phyloP scores from a whole-genome alignment of 495 filamentous ascomycete species.

The Penicillium coprophilum region DNA sequence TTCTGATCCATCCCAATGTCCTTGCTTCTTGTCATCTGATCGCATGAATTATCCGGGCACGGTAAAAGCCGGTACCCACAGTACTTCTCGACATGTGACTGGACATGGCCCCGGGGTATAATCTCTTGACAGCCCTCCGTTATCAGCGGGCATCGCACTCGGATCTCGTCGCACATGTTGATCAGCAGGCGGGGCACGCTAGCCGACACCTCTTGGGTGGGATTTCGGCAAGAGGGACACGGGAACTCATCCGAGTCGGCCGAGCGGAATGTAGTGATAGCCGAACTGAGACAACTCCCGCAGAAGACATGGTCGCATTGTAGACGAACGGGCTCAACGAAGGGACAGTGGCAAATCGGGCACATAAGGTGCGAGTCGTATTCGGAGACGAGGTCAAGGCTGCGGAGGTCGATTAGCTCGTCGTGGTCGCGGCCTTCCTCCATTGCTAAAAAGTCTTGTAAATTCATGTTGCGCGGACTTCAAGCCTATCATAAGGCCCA shows the following conservation, averaged over 20 bases:
- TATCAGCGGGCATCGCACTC: slow-evolving; percentile 68
- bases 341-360: slow-evolving; percentile 76
- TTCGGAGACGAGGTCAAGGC: slow-evolving; percentile 65
- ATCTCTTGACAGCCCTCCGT: slow-evolving; percentile 61
- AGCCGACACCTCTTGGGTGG: slow-evolving; percentile 35
- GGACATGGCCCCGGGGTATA: slow-evolving; percentile 64
- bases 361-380: slow-evolving; percentile 81
- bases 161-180: slow-evolving; percentile 72
- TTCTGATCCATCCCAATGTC: slow-evolving; percentile 37
- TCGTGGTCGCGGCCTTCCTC: slow-evolving; percentile 32
- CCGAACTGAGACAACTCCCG: slow-evolving; percentile 62
- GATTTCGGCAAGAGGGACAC: slow-evolving; percentile 49
- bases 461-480: slow-evolving; percentile 26
- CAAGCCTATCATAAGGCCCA: not conserved
- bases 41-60: slow-evolving; percentile 56
- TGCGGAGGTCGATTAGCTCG: slow-evolving; percentile 59
- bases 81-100: slow-evolving; percentile 72
- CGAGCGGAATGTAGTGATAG: slow-evolving; percentile 47
- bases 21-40: slow-evolving; percentile 52
- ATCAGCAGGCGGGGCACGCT: slow-evolving; percentile 55
- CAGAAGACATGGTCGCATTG: slow-evolving; percentile 79
- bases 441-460: slow-evolving; percentile 38
- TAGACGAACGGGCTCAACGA: slow-evolving; percentile 69
- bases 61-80: slow-evolving; percentile 65
- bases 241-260: slow-evolving; percentile 42